A percentile compares a stretch with the other conserved stretches of the same genome.
These are phyloP conservation scores for Coemansia guatemalensis DNA, from an alignment of 192 early-diverging fungal genomes.

Conservation along the genomic window DNA sequence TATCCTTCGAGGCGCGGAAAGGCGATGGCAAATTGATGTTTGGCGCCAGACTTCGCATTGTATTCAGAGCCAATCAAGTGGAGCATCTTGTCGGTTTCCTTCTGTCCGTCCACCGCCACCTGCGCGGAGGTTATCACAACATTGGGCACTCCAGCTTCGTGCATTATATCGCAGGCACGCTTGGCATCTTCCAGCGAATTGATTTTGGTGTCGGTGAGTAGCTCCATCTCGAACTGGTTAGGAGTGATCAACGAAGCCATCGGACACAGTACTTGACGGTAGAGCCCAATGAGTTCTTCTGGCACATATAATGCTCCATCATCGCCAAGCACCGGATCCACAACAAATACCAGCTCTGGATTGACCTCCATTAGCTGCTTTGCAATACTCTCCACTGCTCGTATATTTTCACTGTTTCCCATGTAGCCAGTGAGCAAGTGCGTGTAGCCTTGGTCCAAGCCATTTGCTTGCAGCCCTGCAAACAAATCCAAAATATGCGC, in stretches of 20 bases:
- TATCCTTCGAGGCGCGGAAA: slow-evolving; percentile 74
- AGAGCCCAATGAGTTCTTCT: slow-evolving; percentile 72
- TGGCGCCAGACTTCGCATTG: slow-evolving; percentile 5
- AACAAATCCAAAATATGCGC: slow-evolving; percentile 65
- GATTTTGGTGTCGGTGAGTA: slow-evolving; percentile 62
- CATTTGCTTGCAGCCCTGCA: slow-evolving; percentile 72
- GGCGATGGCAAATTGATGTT: slow-evolving; percentile 65
- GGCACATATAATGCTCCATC: slow-evolving; percentile 81
- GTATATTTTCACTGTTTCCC: slow-evolving; percentile 68
- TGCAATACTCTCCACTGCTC: slow-evolving; percentile 58
- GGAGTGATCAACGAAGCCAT: slow-evolving; percentile 82
- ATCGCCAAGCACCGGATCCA: slow-evolving; percentile 93
- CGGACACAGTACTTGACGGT: slow-evolving; percentile 67
- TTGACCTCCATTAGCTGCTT: slow-evolving; percentile 54
- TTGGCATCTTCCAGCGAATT: slow-evolving; percentile 54
- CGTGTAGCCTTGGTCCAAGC: slow-evolving; percentile 66
- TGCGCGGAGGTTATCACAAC: slow-evolving; percentile 79
- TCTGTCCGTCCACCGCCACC: slow-evolving; percentile 27
- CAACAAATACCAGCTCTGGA: slow-evolving; percentile 52
- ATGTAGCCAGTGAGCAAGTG: slow-evolving; percentile 90
- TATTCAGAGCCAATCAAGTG: slow-evolving; percentile 55
- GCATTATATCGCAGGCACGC: slow-evolving; percentile 62
- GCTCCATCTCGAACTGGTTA: slow-evolving; percentile 88
- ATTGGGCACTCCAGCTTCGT: slow-evolving; percentile 62
- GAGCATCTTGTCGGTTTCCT: slow-evolving; percentile 30